Base-by-base conservation (phyloP, 306 rosid genomes). In the Calophaca sinica region DNA sequence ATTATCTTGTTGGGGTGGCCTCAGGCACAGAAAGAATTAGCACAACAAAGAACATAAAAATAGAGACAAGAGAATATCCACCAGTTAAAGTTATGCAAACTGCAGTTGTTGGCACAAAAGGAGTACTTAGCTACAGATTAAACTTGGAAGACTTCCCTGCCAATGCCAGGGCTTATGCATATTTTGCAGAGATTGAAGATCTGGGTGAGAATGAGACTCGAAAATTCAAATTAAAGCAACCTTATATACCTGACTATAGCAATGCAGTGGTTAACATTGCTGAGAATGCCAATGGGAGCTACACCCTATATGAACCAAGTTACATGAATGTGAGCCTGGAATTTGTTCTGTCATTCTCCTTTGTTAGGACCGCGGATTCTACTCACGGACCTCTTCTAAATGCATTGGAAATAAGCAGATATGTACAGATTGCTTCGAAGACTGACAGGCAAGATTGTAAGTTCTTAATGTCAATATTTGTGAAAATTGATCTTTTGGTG, bases 271-370 rank as follows among this genome's bases (percentile, higher is more conserved):
- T 92, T 33, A 89, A 92, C 80, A 89, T 92, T 39, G 97, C 90
- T 15, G 96, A 89, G 87, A 89, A 92, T 85, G 93, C 91, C 33
- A 88, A 92, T 70, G 93, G 90, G 55, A 86, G 85, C 80, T 92
- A 82, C 82, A 89, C 81, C 58, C 91, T 92, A 75, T 92, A 92
- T 64, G 97, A 92, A 74, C 97, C 96, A 9, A 92, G 97, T 76
- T 92, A 92, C 74, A 89, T 92, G 96, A 92, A 89, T 73, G 96
- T 87, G 79, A 86, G 83, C 69, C 79, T 92, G 60, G 86, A 88
- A 36, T 92, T 89, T 54, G 96, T 92, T 80, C 87, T 92, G 49
- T 85, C 97, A 13, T 92, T 92, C 79, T 73, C 92, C 63, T 92
- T 89, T 44, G 87, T 51, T 48, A 87, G 39, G 86, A 89, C 97